Base-by-base conservation (phyloP, 208 protist genomes). In the Acanthamoeba royreba region DNA sequence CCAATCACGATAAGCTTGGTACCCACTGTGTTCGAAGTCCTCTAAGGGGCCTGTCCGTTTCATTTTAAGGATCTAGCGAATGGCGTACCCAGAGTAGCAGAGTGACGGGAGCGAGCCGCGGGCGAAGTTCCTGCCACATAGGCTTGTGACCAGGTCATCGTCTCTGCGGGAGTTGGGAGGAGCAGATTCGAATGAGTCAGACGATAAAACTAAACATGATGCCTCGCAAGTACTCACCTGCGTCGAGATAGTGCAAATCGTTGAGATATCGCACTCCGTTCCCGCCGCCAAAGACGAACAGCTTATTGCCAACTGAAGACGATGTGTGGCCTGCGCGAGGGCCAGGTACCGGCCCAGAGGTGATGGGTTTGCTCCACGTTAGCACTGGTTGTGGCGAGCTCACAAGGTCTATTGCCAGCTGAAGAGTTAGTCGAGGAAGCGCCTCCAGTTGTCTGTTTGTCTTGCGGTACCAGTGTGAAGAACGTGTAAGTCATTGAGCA, bases 271-370 rank as follows among this genome's bases (percentile, higher is more conserved):
- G 93, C 31, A 92, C 46, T 0, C 95, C 95, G 49, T 95, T 93
- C 45, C 95, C 93, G 47, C 95, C 95, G 46, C 95, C 95, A 89
- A 96, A 96, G 40, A 96, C 81, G 92, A 90, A 96, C 38, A 96
- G 93, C n/a, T 83, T 95, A 38, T 89, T n/a, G 28, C 91, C 95
- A 15, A 96, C 95, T 17, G 92, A 66, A 22, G 93, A 94, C 35
- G 53, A 43, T 25, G 55, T 92, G 53, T 92, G 86, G 35, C 86
- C 86, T 22, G 86, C 86, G 38, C 86, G 46, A 3, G 55, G 61
- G 3, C 61, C 55, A 22, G 86, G 86, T 15, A 33, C 86, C 43
- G 53, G 33, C n/a, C 86, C 86, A 5, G 86, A 55, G 38, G 61
- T 77, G 33, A 92, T 92, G 17, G 86, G 86, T 33, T 92, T 92